Conservation (phyloP, 345 rosid species). For the Lepidium didymum region DNA sequence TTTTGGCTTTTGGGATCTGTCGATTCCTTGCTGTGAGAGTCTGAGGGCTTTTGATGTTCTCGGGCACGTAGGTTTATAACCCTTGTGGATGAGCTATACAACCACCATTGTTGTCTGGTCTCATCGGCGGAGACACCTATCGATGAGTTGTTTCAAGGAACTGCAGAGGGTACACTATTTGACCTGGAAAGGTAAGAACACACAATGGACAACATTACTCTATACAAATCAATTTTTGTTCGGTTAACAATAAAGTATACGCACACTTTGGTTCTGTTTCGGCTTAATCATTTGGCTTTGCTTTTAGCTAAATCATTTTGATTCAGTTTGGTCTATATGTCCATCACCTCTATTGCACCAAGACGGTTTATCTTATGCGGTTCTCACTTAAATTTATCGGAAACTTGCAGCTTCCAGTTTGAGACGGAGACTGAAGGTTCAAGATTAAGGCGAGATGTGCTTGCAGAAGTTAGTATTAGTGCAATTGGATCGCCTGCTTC, state of each 20-base stretch:
- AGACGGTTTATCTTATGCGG: neutral
- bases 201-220: neutral
- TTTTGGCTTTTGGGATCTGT: neutral
- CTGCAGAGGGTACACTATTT: constrained; percentile 84
- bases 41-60: neutral
- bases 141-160: constrained; percentile 91
- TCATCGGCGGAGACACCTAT: constrained; percentile 67
- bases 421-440: constrained; percentile 81
- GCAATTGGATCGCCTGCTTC: constrained; percentile 61
- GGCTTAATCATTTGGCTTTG: neutral
- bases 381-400: neutral
- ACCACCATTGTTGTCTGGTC: constrained; percentile 78
- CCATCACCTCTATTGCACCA: neutral
- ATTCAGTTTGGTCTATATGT: neutral
- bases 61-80: constrained; percentile 98
- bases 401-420: constrained; percentile 66
- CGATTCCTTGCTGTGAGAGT: neutral
- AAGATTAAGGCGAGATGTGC: constrained; percentile 71
- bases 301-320: neutral
- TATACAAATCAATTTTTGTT: too few relatives aligned
- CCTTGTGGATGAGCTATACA: constrained; percentile 85
- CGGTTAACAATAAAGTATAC: too few relatives aligned
- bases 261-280: too few relatives aligned
- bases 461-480: constrained; percentile 64
- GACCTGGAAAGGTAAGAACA: constrained; percentile 71